Evolutionary conservation across 148 eudicot species (phyloP).

Genomic region (Rhododendron kiyosumense): DNA sequence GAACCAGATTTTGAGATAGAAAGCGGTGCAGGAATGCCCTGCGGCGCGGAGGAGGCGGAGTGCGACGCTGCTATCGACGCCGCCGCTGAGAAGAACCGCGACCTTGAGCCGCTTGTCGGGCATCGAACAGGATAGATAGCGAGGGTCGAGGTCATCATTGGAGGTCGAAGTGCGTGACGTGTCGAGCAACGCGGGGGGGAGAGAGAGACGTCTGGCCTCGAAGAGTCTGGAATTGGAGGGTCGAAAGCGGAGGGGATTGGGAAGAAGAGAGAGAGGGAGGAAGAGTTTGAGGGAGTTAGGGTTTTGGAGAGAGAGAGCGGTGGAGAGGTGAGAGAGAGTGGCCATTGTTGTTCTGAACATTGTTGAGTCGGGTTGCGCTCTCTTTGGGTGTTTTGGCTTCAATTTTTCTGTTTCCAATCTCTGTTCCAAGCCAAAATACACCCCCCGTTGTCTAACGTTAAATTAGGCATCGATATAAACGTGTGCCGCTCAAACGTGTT

Average conservation of each 20-base stretch:
- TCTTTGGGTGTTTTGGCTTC: too few relatives aligned
- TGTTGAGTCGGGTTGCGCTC: neutral
- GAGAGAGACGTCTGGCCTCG: conserved; percentile 1
- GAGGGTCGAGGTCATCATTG: conserved; percentile 31
- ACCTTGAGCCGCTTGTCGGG: conserved; percentile 49
- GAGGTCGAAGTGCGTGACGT: conserved; percentile 7
- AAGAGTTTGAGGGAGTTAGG: conserved; percentile 15
- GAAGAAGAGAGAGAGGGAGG: conserved; percentile 23
- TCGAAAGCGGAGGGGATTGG: neutral
- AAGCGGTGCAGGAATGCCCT: conserved; percentile 90
- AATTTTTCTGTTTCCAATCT: too few relatives aligned
- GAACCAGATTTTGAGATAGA: conserved; percentile 95
- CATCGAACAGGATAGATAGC: conserved; percentile 56
- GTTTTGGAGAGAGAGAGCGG: conserved; percentile 13
- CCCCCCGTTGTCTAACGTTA: too few relatives aligned
- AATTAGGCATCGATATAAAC: too few relatives aligned
- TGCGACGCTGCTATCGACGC: conserved; percentile 94
- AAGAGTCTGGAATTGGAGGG: conserved; percentile 15
- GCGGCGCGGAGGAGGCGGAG: conserved; percentile 91
- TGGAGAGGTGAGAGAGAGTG: conserved; percentile 25
- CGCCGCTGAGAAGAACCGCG: conserved; percentile 88
- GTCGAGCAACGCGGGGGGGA: conserved; percentile 14
- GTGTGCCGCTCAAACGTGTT: too few relatives aligned
- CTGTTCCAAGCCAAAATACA: too few relatives aligned
- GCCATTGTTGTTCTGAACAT: conserved; percentile 27